phyloP scores from a whole-genome alignment of 306 rosid genomes.

The Bauhinia variegata region DNA sequence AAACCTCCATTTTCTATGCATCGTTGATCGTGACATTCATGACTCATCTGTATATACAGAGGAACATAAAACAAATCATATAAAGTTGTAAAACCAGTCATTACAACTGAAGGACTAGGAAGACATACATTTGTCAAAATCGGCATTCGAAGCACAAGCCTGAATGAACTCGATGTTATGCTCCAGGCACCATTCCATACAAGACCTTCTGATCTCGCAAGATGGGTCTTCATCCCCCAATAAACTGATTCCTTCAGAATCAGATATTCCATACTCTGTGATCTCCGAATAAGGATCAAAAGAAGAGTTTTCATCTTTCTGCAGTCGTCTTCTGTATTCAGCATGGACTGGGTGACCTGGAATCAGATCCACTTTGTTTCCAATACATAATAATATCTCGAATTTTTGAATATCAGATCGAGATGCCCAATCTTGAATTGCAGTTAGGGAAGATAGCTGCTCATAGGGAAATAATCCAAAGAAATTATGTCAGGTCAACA shows the following conservation, averaged over 20 bases:
- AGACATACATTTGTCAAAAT: constrained; percentile 77
- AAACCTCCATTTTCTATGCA: neutral
- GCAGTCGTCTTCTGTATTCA: constrained; percentile 67
- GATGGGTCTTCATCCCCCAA: constrained; percentile 60
- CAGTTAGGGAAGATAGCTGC: constrained; percentile 70
- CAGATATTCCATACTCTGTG: constrained; percentile 74
- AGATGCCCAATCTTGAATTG: constrained; percentile 70
- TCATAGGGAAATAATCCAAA: constrained; percentile 21
- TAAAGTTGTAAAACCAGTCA: constrained; percentile 3
- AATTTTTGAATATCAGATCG: constrained; percentile 67
- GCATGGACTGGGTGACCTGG: constrained; percentile 79
- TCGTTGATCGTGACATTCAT: neutral
- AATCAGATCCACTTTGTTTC: constrained; percentile 85
- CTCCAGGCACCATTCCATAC: constrained; percentile 79
- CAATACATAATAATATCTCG: constrained; percentile 80
- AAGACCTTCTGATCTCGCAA: constrained; percentile 59
- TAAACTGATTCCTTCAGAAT: constrained; percentile 80
- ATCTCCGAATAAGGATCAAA: constrained; percentile 45
- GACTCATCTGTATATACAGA: constrained; percentile 3
- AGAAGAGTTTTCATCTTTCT: constrained; percentile 55
- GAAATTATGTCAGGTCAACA: constrained; percentile 16
- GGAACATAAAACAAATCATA: constrained; percentile 13
- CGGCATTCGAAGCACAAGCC: constrained; percentile 82
- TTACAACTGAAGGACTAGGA: constrained; percentile 25
- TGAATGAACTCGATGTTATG: constrained; percentile 79